A percentile compares a stretch with the other conserved stretches of the same genome.
phyloP scores from a whole-genome alignment of 768 basidiomycete genomes.

The Candolleomyces aberdarensis region DNA sequence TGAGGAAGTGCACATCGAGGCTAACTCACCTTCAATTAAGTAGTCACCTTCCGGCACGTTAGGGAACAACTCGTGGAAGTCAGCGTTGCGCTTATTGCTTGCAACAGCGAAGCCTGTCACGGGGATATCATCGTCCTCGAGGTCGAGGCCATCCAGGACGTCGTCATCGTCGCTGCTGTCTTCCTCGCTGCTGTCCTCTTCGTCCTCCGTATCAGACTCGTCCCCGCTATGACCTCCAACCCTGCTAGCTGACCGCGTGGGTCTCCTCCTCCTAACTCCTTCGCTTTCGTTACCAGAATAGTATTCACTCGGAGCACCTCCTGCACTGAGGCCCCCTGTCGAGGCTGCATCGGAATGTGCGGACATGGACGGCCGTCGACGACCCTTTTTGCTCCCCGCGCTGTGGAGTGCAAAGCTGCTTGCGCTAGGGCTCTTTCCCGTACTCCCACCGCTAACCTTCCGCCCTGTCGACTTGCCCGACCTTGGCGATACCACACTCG shows the following conservation, averaged over 20 bases:
- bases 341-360: constrained; percentile 14
- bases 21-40: constrained; percentile 83
- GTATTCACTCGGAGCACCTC: constrained; percentile 7
- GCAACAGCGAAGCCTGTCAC: constrained; percentile 98
- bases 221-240: background rate
- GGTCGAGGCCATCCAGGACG: constrained; percentile 24
- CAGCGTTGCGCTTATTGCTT: constrained; percentile 88
- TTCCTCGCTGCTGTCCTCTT: constrained; percentile 7
- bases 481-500: constrained; percentile 17
- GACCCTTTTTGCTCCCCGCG: constrained; percentile 6
- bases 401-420: constrained; percentile 1
- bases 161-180: constrained; percentile 11
- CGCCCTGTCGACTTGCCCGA: constrained; percentile 22
- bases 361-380: constrained; percentile 17
- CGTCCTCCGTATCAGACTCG: constrained; percentile 6
- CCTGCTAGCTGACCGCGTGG: background rate
- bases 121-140: constrained; percentile 76
- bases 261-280: background rate
- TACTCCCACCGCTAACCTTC: constrained; percentile 12
- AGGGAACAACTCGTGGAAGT: constrained; percentile 93
- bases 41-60: constrained; percentile 93
- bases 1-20: constrained; percentile 8
- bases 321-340: background rate
- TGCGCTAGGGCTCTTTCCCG: constrained; percentile 16
- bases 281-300: constrained; percentile 10